These are phyloP conservation scores for Podaxis sp. DNA, from an alignment of 768 basidiomycete species.

Conservation along the genomic window DNA sequence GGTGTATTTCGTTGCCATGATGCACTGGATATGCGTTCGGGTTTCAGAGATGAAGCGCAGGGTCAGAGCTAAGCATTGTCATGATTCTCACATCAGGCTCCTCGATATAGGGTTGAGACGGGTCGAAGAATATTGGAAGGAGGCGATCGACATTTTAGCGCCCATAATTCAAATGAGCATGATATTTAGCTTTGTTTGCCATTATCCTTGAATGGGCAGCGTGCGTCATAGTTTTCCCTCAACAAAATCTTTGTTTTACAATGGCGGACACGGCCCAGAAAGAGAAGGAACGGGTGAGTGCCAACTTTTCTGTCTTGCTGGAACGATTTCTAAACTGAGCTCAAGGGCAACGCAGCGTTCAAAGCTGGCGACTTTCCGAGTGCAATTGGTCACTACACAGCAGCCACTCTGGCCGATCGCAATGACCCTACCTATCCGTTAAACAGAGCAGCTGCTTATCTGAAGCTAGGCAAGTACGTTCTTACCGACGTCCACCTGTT, in stretches of 20 bases:
- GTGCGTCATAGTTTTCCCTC: not conserved
- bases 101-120: not conserved
- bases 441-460: constrained; percentile 88
- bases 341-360: constrained; percentile 84
- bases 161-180: not conserved
- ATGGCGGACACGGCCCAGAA: constrained; percentile 24
- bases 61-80: not conserved
- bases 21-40: not conserved
- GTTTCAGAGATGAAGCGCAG: not conserved
- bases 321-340: not conserved
- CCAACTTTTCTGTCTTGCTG: not conserved
- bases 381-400: constrained; percentile 84
- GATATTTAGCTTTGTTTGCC: constrained; percentile 3
- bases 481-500: not conserved
- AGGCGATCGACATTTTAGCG: not conserved
- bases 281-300: constrained; percentile 32
- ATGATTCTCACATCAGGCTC: not conserved
- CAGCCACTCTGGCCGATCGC: constrained; percentile 68
- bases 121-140: not conserved
- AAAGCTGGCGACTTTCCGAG: constrained; percentile 72
- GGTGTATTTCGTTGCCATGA: constrained; percentile 34
- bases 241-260: not conserved
- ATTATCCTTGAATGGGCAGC: too few relatives aligned
- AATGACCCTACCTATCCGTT: constrained; percentile 75
- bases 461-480: constrained; percentile 93